Evolutionary conservation across 495 filamentous ascomycete species (phyloP).

Genomic region (Schizothecium vesticola): DNA sequence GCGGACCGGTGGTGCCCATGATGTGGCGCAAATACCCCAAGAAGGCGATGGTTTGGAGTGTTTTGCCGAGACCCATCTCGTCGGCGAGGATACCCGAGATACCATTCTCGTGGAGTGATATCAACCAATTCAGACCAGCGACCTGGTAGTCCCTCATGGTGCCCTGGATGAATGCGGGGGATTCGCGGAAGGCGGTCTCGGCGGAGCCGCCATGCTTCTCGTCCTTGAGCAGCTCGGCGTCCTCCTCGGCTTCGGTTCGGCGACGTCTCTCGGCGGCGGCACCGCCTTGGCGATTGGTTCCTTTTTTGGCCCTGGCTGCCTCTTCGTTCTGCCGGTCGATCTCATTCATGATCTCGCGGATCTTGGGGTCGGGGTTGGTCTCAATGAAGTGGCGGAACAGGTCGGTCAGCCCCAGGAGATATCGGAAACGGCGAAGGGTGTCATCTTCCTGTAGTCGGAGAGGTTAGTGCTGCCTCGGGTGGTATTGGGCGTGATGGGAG

Average conservation of each 20-base stretch:
- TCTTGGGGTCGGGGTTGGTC: slow-evolving; percentile 85
- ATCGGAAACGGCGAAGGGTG: slow-evolving; percentile 88
- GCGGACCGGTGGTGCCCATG: slow-evolving; percentile 82
- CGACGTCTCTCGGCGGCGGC: slow-evolving; percentile 75
- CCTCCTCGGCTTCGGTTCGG: slow-evolving; percentile 95
- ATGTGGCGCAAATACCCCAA: slow-evolving; percentile 90
- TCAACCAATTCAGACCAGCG: slow-evolving; percentile 94
- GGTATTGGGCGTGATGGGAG: not conserved
- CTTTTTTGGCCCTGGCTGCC: slow-evolving; percentile 63
- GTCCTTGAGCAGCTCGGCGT: slow-evolving; percentile 88
- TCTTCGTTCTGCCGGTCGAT: slow-evolving; percentile 90
- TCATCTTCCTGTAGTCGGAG: slow-evolving; percentile 72
- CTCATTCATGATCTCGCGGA: slow-evolving; percentile 85
- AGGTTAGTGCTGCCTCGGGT: slow-evolving; percentile 8
- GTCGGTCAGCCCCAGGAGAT: slow-evolving; percentile 92
- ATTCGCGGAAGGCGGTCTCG: slow-evolving; percentile 87
- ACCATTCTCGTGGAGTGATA: slow-evolving; percentile 96
- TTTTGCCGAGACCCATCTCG: slow-evolving; percentile 96
- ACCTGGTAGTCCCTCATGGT: slow-evolving; percentile 95
- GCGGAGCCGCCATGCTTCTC: slow-evolving; percentile 81
- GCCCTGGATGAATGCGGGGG: slow-evolving; percentile 81
- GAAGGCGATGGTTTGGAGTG: slow-evolving; percentile 83
- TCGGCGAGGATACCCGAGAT: slow-evolving; percentile 97
- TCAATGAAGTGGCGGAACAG: slow-evolving; percentile 99
- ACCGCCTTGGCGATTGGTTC: slow-evolving; percentile 70